These are phyloP conservation scores for Penicillium mononematosum DNA, from an alignment of 495 filamentous ascomycete genomes.

Conservation along the genomic window DNA sequence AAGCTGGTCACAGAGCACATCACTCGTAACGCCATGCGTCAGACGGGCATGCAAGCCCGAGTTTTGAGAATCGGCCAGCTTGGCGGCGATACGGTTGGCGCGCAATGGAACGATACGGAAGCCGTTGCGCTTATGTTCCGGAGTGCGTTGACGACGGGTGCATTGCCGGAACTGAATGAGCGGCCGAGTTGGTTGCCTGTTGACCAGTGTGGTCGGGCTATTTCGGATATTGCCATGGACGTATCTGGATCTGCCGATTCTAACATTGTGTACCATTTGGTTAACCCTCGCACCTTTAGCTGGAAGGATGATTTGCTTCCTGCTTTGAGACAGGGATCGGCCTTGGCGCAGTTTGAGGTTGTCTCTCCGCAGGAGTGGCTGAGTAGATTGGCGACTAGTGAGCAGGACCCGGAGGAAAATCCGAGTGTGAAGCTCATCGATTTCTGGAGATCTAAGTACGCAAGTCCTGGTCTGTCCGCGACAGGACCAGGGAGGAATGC, in stretches of 20 bases:
- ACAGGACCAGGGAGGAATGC: neutral
- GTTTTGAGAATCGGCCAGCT: slow-evolving; percentile 63
- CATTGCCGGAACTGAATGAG: slow-evolving; percentile 55
- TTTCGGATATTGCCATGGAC: slow-evolving; percentile 25
- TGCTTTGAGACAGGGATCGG: slow-evolving; percentile 36
- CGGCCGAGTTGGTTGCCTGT: slow-evolving; percentile 54
- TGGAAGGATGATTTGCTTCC: slow-evolving; percentile 57
- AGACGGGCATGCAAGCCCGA: slow-evolving; percentile 32
- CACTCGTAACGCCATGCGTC: slow-evolving; percentile 39
- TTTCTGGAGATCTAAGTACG: slow-evolving; percentile 47
- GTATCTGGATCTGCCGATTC: slow-evolving; percentile 4
- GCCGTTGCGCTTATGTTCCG: slow-evolving; percentile 63
- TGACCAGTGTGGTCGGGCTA: slow-evolving; percentile 32
- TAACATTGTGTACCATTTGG: slow-evolving; percentile 51
- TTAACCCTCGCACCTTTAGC: slow-evolving; percentile 49
- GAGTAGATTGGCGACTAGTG: slow-evolving; percentile 37
- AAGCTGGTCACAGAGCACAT: slow-evolving; percentile 66
- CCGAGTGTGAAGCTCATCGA: slow-evolving; percentile 60
- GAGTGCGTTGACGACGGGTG: slow-evolving; percentile 45
- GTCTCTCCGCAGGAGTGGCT: slow-evolving; percentile 52
- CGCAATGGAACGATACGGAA: slow-evolving; percentile 63
- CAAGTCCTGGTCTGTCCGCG: neutral
- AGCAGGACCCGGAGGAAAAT: slow-evolving; percentile 53
- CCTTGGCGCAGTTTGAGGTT: slow-evolving; percentile 44
- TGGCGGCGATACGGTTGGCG: slow-evolving; percentile 53